Base-by-base conservation (phyloP, 495 filamentous ascomycete species). In the Durotheca rogersii region DNA sequence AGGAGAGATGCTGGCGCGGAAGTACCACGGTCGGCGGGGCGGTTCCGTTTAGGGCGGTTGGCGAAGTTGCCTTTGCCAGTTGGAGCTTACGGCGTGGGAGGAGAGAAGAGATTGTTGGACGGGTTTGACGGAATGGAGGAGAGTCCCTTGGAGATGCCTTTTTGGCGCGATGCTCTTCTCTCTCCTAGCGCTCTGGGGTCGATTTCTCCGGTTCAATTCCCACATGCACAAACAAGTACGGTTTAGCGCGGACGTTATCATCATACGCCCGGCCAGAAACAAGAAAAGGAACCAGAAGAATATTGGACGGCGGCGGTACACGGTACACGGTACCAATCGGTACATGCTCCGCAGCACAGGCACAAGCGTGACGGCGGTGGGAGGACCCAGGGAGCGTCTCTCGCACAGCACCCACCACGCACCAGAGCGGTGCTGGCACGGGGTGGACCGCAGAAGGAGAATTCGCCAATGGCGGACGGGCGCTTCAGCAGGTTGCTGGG, bases 301-400 rank as follows among this genome's bases (percentile, higher is more conserved):
- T 51, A 59, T 59, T 59, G 40, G 56, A 59, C 50, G 45, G 56
- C 53, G 51, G 50, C 54, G 31, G 56, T 59, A 59, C 56, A 51
- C 56, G 56, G 56, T 59, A 59, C 56, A 50, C 53, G n/a, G n/a
- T n/a, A n/a, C n/a, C n/a, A n/a, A n/a, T n/a, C n/a, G n/a, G n/a
- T n/a, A n/a, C n/a, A n/a, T n/a, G n/a, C n/a, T n/a, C n/a, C n/a
- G n/a, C n/a, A n/a, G n/a, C n/a, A n/a, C n/a, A 19, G 10, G 38
- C 34, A 29, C 35, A 56, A 47, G 42, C 39, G 35, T 41, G 34
- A 17, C 11, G 23, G 25, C 16, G 1, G 18, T 38, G 41, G 40
- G 49, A 44, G 43, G 53, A 41, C 45, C 51, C 35, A 56, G n/a
- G n/a, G n/a, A n/a, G n/a, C n/a, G n/a, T n/a, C n/a, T n/a, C n/a